A percentile compares a stretch with the other conserved stretches of the same genome.
Conservation (phyloP, 2,329 filamentous ascomycete genomes). For the Bipolaris victoriae region DNA sequence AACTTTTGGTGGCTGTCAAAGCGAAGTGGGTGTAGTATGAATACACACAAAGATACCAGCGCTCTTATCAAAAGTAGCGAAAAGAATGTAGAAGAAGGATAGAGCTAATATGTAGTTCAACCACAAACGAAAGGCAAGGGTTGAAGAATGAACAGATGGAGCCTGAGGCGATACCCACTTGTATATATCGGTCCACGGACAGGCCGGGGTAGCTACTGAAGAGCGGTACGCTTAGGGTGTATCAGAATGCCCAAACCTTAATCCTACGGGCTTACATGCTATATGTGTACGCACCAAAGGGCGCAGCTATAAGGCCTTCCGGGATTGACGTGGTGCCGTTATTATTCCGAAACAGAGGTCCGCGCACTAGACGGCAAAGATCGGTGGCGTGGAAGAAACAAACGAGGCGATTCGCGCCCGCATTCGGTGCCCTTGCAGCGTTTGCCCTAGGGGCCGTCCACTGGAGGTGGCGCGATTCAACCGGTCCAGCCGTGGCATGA, state of each 20-base stretch:
- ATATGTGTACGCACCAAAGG: slow-evolving; percentile 23
- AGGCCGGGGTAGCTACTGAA: slow-evolving; percentile 16
- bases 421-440: slow-evolving; percentile 18
- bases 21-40: slow-evolving; percentile 10
- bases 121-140: slow-evolving; percentile 22
- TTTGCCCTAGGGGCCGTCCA: slow-evolving; percentile 14
- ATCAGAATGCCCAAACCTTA: slow-evolving; percentile 13
- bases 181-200: slow-evolving; percentile 20
- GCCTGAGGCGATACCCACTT: slow-evolving; percentile 10
- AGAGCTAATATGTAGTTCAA: background rate
- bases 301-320: slow-evolving; percentile 8
- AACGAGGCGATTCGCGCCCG: slow-evolving; percentile 23
- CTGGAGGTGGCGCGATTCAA: background rate
- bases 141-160: slow-evolving; percentile 4
- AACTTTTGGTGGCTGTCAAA: slow-evolving; percentile 11
- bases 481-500: slow-evolving; percentile 16
- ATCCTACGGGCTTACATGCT: slow-evolving; percentile 21
- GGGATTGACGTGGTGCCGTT: slow-evolving; percentile 13
- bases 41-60: slow-evolving; percentile 14
- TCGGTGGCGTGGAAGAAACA: slow-evolving; percentile 43
- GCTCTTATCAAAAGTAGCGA: slow-evolving; percentile 26
- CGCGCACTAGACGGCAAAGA: slow-evolving; percentile 32
- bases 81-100: slow-evolving; percentile 6
- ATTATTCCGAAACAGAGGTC: slow-evolving; percentile 35
- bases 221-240: slow-evolving; percentile 21